phyloP scores from a whole-genome alignment of 208 protist genomes.

The Porcisia hertigi region DNA sequence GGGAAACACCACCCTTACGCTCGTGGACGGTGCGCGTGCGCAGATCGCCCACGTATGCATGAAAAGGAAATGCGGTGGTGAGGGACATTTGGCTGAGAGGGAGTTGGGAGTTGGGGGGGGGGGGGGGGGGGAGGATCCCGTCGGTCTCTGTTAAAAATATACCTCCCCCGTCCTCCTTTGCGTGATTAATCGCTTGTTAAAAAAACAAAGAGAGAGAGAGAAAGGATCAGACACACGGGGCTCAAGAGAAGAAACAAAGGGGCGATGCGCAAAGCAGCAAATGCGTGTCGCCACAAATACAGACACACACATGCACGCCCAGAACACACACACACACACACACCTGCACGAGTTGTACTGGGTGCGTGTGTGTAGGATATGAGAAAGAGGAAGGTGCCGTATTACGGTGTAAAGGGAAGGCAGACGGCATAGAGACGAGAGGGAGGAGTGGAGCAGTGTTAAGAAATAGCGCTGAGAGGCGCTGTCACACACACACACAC shows the following conservation, averaged over 20 bases:
- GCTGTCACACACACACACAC: not conserved
- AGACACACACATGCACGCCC: not conserved
- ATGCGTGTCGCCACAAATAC: not conserved
- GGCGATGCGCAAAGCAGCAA: not conserved
- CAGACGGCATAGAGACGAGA: not conserved
- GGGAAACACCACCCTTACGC: slow-evolving; percentile 72
- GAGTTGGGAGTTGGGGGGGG: not conserved
- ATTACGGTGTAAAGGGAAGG: not conserved
- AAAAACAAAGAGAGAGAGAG: not conserved
- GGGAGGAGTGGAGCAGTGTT: not conserved
- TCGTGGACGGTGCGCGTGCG: slow-evolving; percentile 68
- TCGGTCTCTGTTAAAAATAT: not conserved
- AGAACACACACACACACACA: no score
- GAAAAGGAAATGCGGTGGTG: slow-evolving; percentile 85
- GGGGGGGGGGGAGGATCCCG: not conserved
- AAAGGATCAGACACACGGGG: not conserved
- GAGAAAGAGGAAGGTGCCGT: not conserved
- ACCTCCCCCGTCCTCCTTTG: not conserved
- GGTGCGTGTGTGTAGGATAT: not conserved
- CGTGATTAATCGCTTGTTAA: not conserved
- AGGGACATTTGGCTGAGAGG: slow-evolving; percentile 62
- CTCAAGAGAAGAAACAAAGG: no score
- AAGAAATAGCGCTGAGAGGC: not conserved
- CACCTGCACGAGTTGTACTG: not conserved
- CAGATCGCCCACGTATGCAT: slow-evolving; percentile 82